A percentile compares a stretch with the other conserved stretches of the same genome.
Evolutionary conservation across 495 filamentous ascomycete genomes (phyloP).

Genomic region (Annulohypoxylon moriforme): DNA sequence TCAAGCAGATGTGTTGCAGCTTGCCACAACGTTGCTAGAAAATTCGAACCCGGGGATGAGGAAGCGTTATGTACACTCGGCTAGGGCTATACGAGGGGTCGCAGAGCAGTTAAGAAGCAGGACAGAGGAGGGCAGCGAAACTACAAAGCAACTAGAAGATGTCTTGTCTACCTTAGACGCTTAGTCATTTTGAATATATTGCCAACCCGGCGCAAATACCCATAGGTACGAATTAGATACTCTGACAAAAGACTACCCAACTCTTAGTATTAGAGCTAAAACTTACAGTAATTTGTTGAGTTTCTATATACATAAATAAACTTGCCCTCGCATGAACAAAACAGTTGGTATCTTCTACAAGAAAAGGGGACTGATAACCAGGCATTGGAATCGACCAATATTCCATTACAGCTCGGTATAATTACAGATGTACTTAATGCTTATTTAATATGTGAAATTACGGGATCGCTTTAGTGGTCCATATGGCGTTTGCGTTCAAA

Average conservation of each 20-base stretch:
- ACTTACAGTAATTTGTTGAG: no score
- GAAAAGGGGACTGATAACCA: no score
- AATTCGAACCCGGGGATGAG: constrained; percentile 57
- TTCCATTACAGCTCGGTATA: no score
- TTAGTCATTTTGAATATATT: neutral
- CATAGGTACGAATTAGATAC: neutral
- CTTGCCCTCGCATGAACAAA: no score
- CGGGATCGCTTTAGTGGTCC: neutral
- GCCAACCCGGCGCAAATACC: neutral
- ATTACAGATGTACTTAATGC: no score
- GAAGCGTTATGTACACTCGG: constrained; percentile 58
- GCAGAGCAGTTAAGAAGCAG: constrained; percentile 49
- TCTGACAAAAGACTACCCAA: neutral
- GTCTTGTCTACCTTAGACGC: constrained; percentile 38
- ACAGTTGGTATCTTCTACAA: no score
- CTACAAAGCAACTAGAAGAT: constrained; percentile 43
- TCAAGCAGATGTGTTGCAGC: constrained; percentile 61
- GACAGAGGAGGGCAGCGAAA: constrained; percentile 31
- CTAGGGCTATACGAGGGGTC: constrained; percentile 54
- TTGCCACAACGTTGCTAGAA: constrained; percentile 60
- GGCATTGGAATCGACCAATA: no score
- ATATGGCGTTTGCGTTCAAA: no score
- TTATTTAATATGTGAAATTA: neutral
- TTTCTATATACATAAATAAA: no score
- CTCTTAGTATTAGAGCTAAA: no score